phyloP scores from a whole-genome alignment of 257 asterid species.

The Solanum boliviense region DNA sequence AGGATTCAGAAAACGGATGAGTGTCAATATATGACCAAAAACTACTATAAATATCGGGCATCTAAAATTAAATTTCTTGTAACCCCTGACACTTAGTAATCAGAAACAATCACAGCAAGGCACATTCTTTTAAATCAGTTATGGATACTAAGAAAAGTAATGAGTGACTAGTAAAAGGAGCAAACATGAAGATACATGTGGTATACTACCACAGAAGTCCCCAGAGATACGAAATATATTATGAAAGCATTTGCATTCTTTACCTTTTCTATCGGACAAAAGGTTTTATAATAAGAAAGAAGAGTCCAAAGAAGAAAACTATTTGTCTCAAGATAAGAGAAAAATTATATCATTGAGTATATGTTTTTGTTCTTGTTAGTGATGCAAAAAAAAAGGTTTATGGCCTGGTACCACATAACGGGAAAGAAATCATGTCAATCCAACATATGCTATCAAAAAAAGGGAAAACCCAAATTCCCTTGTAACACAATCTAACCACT shows the following conservation, averaged over 20 bases:
- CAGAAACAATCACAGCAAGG: neutral
- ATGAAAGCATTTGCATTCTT: neutral
- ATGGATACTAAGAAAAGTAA: neutral
- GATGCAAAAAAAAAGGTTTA: neutral
- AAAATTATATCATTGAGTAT: neutral
- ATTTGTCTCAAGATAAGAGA: neutral
- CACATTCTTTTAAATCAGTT: neutral
- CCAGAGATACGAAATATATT: neutral
- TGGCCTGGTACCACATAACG: no score
- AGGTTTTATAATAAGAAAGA: neutral
- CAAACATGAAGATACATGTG: neutral
- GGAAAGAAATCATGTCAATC: no score
- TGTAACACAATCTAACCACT: no score
- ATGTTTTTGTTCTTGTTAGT: neutral
- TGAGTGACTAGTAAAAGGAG: neutral
- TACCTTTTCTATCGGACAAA: neutral
- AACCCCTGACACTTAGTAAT: conserved; percentile 4
- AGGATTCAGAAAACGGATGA: no score
- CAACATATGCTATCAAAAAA: no score
- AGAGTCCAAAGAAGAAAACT: neutral
- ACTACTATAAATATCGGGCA: no score
- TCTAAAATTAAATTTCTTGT: no score
- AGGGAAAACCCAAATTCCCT: no score
- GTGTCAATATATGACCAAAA: no score
- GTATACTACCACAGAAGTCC: neutral